Evolutionary conservation across 2,329 filamentous ascomycete genomes (phyloP).

Genomic region (Raffaelea deltoideospora): DNA sequence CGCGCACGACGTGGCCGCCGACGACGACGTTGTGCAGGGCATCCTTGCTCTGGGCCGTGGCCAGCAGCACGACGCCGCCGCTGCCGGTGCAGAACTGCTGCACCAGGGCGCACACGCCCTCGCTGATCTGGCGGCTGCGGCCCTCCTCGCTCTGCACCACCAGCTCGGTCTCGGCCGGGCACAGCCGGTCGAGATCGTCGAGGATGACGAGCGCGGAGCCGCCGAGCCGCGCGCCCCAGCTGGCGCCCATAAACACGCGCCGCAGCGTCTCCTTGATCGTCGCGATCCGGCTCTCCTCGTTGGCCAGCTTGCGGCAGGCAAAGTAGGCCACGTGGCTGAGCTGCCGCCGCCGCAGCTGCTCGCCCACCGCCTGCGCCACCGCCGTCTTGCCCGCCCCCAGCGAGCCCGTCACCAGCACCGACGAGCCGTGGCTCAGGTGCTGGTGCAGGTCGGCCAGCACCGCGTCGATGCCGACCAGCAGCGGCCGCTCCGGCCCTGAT

Average conservation of each 20-base stretch:
- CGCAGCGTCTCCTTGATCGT: conserved; percentile 81
- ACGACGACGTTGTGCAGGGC: conserved; percentile 80
- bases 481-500: conserved; percentile 18
- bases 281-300: conserved; percentile 77
- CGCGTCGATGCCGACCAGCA: conserved; percentile 72
- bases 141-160: conserved; percentile 90
- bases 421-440: conserved; percentile 73
- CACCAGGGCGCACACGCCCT: conserved; percentile 70
- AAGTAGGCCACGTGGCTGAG: conserved; percentile 79
- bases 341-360: conserved; percentile 53
- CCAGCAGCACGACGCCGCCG: conserved; percentile 71
- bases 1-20: conserved; percentile 79
- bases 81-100: conserved; percentile 69
- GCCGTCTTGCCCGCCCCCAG: conserved; percentile 83
- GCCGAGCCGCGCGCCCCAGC: conserved; percentile 79
- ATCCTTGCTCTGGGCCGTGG: conserved; percentile 87
- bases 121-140: conserved; percentile 80
- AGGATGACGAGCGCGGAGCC: conserved; percentile 74
- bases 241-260: conserved; percentile 72
- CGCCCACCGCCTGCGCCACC: conserved; percentile 60
- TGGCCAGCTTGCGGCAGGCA: conserved; percentile 72
- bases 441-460: conserved; percentile 57
- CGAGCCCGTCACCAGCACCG: conserved; percentile 75
- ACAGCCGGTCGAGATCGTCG: conserved; percentile 86
- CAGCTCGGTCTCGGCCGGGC: conserved; percentile 84